Base-by-base conservation (phyloP, 2,329 filamentous ascomycete species). In the Beauveria medogensis region DNA sequence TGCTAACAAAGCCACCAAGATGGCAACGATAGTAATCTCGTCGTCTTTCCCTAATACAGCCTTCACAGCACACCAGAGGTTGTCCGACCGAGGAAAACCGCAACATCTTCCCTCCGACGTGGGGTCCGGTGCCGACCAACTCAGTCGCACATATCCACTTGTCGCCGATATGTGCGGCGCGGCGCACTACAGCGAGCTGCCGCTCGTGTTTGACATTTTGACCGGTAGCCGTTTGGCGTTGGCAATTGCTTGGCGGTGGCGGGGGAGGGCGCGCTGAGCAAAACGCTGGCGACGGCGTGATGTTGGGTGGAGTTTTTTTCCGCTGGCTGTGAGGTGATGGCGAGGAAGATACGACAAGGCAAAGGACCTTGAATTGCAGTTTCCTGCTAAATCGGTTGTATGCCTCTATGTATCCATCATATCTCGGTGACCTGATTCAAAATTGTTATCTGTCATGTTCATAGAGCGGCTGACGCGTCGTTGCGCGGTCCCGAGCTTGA, bases 141-240 rank as follows among this genome's bases (percentile, higher is more conserved):
- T 55, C 3, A 47, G 24, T 26, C 16, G 28, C 9, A 55, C 41
- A 9, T 44, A 34, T 24, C 26, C 7, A 2, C 18, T 47, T 6
- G 3, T 22, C n/a, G 28, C 28, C 12, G 24, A 53, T 12, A 7
- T 58, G 5, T 65, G 63, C 37, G 63, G 63, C 26, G 55, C 64
- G 0, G 59, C 63, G 24, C 66, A 67, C 47, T 63, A 55, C 6
- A 52, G 62, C 2, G 64, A 67, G 48, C 16, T 67, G 14, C 63
- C 65, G 2, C 64, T 63, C 16, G 53, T 65, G 8, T 66, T 67
- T 62, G 63, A 34, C 6, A 64, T 64, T 20, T 30, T 67, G 24
- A 65, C n/a, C 51, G 63, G 26, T 43, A 60, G 55, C 63, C 65
- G 8, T 66, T 59, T 55, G 63, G 63, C 2, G 57, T 62, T 14